Percentiles rank a stretch among this genome's conserved stretches.
Conservation (phyloP, 164 flowering plant species). For the Houttuynia cordata region DNA sequence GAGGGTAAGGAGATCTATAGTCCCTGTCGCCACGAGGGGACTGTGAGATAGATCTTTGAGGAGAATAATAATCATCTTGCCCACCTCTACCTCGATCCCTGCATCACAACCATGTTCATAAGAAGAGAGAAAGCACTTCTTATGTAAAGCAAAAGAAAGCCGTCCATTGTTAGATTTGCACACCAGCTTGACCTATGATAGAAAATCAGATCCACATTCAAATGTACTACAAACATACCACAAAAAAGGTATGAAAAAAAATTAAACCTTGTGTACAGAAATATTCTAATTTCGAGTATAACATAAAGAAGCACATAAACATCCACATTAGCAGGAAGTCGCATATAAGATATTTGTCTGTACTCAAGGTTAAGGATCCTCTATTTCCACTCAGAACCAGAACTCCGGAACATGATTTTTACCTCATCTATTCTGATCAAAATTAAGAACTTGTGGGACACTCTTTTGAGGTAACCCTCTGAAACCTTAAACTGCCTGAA, state of each 20-base stretch:
- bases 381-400: constrained; percentile 15
- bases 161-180: not conserved
- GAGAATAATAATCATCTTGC: constrained; percentile 32
- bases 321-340: not conserved
- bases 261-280: not conserved
- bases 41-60: constrained; percentile 19
- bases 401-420: constrained; percentile 28
- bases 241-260: no score
- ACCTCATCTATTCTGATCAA: constrained; percentile 57
- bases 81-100: constrained; percentile 29
- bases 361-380: constrained; percentile 9
- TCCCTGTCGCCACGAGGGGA: constrained; percentile 16
- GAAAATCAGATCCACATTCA: not conserved
- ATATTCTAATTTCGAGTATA: no score
- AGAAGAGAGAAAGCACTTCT: not conserved
- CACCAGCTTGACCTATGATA: not conserved
- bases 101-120: constrained; percentile 1
- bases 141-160: not conserved
- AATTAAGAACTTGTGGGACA: constrained; percentile 39
- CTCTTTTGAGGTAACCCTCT: constrained; percentile 34
- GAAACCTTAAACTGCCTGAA: constrained; percentile 35
- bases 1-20: constrained; percentile 3
- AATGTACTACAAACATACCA: not conserved
- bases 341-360: constrained; percentile 1
- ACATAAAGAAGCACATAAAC: not conserved